phyloP scores from a whole-genome alignment of 306 rosid genomes.

The Cucurbita argyrosperma region DNA sequence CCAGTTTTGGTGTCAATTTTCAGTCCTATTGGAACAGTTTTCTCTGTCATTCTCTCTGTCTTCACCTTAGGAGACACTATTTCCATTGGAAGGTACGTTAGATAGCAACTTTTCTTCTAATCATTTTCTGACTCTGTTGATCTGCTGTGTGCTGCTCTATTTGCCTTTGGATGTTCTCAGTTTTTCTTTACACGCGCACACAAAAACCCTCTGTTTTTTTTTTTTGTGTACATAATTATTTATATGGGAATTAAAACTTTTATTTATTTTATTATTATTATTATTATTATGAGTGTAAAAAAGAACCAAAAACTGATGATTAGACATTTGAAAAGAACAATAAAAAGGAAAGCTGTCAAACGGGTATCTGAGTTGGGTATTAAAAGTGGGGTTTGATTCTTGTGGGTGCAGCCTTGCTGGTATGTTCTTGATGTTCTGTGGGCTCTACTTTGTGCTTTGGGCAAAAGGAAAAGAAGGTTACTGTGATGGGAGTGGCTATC shows the following conservation, averaged over 20 bases:
- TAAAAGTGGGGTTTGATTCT: neutral
- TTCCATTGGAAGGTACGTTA: slow-evolving; percentile 46
- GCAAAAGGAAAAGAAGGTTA: slow-evolving; percentile 65
- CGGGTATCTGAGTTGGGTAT: neutral
- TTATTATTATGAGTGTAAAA: neutral
- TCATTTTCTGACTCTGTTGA: neutral
- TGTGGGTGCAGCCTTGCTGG: slow-evolving; percentile 47
- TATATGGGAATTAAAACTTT: neutral
- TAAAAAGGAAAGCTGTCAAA: neutral
- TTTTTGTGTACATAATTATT: too few species aligned
- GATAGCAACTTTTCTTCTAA: neutral
- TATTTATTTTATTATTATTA: too few species aligned
- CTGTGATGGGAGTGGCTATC: slow-evolving; percentile 12
- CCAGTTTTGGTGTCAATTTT: slow-evolving; percentile 77
- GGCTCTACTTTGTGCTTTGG: slow-evolving; percentile 84
- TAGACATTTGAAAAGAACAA: neutral
- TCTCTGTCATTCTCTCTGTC: slow-evolving; percentile 52
- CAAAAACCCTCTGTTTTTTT: neutral
- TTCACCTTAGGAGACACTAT: slow-evolving; percentile 34
- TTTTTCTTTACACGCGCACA: neutral
- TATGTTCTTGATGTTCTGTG: slow-evolving; percentile 65
- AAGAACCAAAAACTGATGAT: neutral
- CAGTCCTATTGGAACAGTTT: slow-evolving; percentile 59
- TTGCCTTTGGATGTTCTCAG: neutral
- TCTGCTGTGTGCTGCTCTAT: neutral